A percentile compares a stretch with the other conserved stretches of the same genome.
Conservation (phyloP, 176 grass and related monocot genomes). For the Aegilops speltoides region DNA sequence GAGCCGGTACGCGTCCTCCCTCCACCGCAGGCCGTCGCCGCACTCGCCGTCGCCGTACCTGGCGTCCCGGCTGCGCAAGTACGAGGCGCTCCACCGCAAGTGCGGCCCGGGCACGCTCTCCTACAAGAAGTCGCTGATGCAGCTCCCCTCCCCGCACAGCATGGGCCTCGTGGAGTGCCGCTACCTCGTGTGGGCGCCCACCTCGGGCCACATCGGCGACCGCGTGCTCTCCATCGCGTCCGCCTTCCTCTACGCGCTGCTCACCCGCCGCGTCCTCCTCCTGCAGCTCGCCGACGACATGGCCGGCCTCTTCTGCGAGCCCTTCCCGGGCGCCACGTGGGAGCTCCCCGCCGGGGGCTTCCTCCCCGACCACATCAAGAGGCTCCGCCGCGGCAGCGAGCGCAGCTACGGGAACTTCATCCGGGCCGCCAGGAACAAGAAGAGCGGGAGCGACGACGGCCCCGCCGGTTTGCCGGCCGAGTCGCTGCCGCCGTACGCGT, state of each 20-base stretch:
- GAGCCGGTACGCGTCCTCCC: conserved; percentile 44
- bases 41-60: conserved; percentile 63
- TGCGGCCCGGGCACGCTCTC: conserved; percentile 48
- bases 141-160: conserved; percentile 41
- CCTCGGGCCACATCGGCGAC: conserved; percentile 47
- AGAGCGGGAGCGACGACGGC: neutral
- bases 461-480: neutral
- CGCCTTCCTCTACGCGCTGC: conserved; percentile 65
- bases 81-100: conserved; percentile 64
- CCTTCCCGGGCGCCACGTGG: conserved; percentile 60
- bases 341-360: conserved; percentile 36
- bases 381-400: conserved; percentile 39
- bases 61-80: conserved; percentile 49
- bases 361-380: conserved; percentile 35
- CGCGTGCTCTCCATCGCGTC: conserved; percentile 61
- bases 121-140: conserved; percentile 52
- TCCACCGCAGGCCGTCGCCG: conserved; percentile 35
- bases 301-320: conserved; percentile 62
- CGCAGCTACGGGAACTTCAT: conserved; percentile 49
- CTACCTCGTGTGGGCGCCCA: conserved; percentile 58
- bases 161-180: conserved; percentile 52
- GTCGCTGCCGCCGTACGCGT: conserved; percentile 48
- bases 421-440: conserved; percentile 3
- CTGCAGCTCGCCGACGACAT: conserved; percentile 43
- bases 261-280: conserved; percentile 58